phyloP scores from a whole-genome alignment of 208 protist genomes.

The Trypanosomatidae sp. region DNA sequence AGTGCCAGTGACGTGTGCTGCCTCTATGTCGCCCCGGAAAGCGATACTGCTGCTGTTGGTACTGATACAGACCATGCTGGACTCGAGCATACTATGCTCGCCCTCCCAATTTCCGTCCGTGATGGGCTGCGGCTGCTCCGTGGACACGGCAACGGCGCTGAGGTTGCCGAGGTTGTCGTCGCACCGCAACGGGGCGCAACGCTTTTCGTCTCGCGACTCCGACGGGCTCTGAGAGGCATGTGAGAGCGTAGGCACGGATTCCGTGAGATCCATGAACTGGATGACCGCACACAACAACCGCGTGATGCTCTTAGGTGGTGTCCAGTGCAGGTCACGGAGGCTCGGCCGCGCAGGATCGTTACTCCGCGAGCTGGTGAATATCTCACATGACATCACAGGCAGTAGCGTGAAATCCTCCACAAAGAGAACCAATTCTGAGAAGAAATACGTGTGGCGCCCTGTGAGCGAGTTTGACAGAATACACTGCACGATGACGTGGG shows the following conservation, averaged over 20 bases:
- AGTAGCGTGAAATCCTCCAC: conserved; percentile 20
- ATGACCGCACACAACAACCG: conserved; percentile 13
- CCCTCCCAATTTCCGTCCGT: neutral
- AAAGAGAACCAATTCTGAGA: conserved; percentile 12
- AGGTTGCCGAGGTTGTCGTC: neutral
- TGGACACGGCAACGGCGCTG: neutral
- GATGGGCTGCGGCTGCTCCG: neutral
- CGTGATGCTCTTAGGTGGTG: conserved; percentile 1
- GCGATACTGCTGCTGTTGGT: neutral
- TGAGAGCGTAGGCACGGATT: conserved; percentile 7
- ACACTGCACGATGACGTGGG: conserved; percentile 12
- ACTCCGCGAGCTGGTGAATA: conserved; percentile 1
- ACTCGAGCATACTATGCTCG: neutral
- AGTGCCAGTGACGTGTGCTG: neutral
- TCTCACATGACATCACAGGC: conserved; percentile 9
- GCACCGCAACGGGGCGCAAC: neutral
- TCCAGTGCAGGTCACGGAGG: neutral
- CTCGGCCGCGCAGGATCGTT: neutral
- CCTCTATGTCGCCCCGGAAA: neutral
- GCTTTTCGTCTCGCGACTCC: neutral
- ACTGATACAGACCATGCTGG: neutral
- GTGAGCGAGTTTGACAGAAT: conserved; percentile 10
- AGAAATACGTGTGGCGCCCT: conserved; percentile 19
- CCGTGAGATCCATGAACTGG: conserved; percentile 7
- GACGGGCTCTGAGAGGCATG: conserved; percentile 5